Evolutionary conservation across 2,329 filamentous ascomycete genomes (phyloP), one percentile per base, ranked within the genome.

Genomic region (Graphium sp.): DNA sequence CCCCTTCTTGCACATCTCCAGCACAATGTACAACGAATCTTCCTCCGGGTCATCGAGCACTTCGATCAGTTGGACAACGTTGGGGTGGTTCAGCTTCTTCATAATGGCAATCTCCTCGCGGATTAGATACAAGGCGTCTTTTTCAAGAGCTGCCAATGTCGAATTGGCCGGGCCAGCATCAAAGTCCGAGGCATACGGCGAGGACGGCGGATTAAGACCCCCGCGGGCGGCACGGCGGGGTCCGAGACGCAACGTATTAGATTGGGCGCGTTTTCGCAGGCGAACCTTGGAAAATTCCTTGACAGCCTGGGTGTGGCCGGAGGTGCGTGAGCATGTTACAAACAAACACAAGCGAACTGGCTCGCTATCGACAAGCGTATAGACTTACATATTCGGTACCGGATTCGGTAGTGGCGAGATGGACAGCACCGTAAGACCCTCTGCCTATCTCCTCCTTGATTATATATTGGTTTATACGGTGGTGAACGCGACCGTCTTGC

Each of bases 1-100:
- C 1, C 89, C 89, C 49, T 94, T 94, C 46, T 92, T 89, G 58
- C 89, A 98, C 82, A 94, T 92, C 50, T 98, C 89, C 50, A 98
- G 66, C 14, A 98, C 89, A 82, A 98, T 95, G 55, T 94, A 98
- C 9, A 98, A 56, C 4, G 85, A 93, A 50, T 98, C 89, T 46
- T 94, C 84, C 26, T 87, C 76, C 0, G 89, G 87, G 45, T 95
- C 89, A 47, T 95, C 89, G 29, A 98, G 60, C 4, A 98, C 89
- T 52, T 98, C 89, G 38, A 92, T 82, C 28, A 98, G 58, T 25
- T 79, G 74, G 10, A 95, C 87, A n/a, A 98, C 60, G 45, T 95
- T 98, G 17, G 74, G 77, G 45, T 98, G 89, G 45, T 94, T 75
- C 26, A 95, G 65, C 55, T 95, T 95, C 61, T 95, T 98, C 85